Base-by-base conservation (phyloP, 2,329 filamentous ascomycete species). In the Aspergillus puulaauensis region DNA sequence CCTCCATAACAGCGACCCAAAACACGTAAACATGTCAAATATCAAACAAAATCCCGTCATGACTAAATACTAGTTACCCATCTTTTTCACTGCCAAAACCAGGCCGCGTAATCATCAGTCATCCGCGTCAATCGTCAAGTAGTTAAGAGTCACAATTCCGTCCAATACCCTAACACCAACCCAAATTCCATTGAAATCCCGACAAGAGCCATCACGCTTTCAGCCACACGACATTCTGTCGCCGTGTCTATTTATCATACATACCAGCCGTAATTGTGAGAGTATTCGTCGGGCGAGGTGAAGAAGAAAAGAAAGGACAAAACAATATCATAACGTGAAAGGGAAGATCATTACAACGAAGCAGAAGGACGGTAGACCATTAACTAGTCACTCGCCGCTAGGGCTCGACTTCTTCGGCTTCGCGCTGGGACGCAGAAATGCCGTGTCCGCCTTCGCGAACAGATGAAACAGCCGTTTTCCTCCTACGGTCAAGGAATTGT, bases 401-500 rank as follows among this genome's bases (percentile, higher is more conserved):
- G 40, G 64, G 62, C 61, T 75, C 72, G 23, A 76, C 72, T 56
- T 77, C 75, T 54, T 76, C 74, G 17, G 69, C 74, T 46, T 68
- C 70, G 7, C 70, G 68, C 35, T 67, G 66, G 4, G 70, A 69
- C 23, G 70, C 69, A 52, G 69, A 70, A 35, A 65, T 55, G 31
- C 60, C 54, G 47, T 66, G 65, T 11, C 58, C 61, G 12, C 19
- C 40, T 45, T 62, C 63, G 27, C 57, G 60, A 47, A 43, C 53
- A n/a, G 57, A 47, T 24, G 51, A 40, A 6, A 48, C 46, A 31
- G 62, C 23, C 9, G 61, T 62, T 37, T 66, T 66, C 45, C 66
- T 66, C 12, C 58, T 58, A 6, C 71, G 72, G 56, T 90, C 87
- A 55, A 82, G 81, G 84, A 88, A 92, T 68, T 80, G 83, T 65